phyloP scores from a whole-genome alignment of 1,139 yeast genomes.

The Candida glucosophila region DNA sequence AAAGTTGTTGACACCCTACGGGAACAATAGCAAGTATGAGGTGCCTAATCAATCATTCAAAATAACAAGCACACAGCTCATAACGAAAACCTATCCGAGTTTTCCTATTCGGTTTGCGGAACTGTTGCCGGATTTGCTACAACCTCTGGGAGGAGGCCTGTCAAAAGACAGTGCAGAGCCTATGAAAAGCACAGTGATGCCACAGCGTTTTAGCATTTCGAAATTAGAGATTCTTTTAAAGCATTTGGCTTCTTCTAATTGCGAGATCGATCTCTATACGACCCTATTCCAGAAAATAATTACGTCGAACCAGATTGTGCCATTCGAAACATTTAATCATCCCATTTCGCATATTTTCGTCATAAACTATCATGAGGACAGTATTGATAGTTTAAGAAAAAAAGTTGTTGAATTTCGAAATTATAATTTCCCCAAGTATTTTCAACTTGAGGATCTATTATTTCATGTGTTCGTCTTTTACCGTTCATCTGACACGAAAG shows the following conservation, averaged over 20 bases:
- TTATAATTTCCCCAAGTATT: constrained; percentile 44
- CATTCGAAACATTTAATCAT: constrained; percentile 86
- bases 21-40: constrained; percentile 39
- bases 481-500: constrained; percentile 18
- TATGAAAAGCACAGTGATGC: constrained; percentile 6
- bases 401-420: constrained; percentile 36
- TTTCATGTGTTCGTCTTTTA: constrained; percentile 37
- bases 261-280: constrained; percentile 39
- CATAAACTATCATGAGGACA: constrained; percentile 40
- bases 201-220: constrained; percentile 31
- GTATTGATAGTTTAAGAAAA: constrained; percentile 36
- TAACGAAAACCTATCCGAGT: constrained; percentile 34
- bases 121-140: constrained; percentile 29
- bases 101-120: constrained; percentile 40
- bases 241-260: constrained; percentile 7
- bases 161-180: constrained; percentile 13
- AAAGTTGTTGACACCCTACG: constrained; percentile 32
- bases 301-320: constrained; percentile 54
- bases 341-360: constrained; percentile 76
- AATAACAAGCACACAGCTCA: constrained; percentile 33
- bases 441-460: constrained; percentile 50
- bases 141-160: no score
- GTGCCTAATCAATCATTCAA: constrained; percentile 28
- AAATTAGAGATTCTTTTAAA: constrained; percentile 29
- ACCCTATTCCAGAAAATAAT: constrained; percentile 53